Percentiles rank a stretch among this genome's conserved stretches.
Evolutionary conservation across 768 basidiomycete genomes (phyloP).

Genomic region (Phanerochaete sordida): DNA sequence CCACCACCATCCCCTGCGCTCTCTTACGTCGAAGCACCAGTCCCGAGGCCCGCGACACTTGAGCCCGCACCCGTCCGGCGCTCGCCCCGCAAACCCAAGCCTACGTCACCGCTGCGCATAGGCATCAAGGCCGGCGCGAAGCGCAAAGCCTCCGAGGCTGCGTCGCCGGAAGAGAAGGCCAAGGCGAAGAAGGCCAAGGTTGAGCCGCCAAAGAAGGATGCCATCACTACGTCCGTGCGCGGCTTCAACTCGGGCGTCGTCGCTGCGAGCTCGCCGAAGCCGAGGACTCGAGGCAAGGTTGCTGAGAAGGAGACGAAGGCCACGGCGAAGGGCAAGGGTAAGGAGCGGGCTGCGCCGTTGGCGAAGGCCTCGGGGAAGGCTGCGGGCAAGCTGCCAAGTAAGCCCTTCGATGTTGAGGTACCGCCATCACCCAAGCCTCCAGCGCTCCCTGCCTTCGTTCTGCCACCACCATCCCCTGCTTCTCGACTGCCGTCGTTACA

Average conservation of each 20-base stretch:
- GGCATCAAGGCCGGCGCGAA: background rate
- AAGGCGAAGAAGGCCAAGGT: background rate
- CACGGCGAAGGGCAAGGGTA: conserved; percentile 37
- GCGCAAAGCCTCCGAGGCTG: background rate
- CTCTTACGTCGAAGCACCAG: background rate
- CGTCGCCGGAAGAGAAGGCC: background rate
- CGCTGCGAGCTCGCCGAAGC: background rate
- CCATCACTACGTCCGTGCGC: background rate
- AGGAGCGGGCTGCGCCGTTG: conserved; percentile 5
- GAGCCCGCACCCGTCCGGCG: background rate
- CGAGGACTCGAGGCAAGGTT: background rate
- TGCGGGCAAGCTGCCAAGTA: background rate
- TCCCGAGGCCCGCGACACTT: background rate
- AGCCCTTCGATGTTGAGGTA: conserved; percentile 35
- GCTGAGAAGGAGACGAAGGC: conserved; percentile 26
- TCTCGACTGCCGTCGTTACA: conserved; percentile 56
- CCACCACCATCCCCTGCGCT: conserved; percentile 1
- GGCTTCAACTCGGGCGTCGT: background rate
- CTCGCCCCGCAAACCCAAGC: background rate
- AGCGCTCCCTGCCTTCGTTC: conserved; percentile 54
- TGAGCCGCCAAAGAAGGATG: background rate
- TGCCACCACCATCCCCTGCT: conserved; percentile 75
- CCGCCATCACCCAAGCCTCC: conserved; percentile 7
- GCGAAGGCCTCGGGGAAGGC: background rate
- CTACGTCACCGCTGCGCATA: background rate